Base-by-base conservation (phyloP, 129 eudicot species). In the Artemisia annua region DNA sequence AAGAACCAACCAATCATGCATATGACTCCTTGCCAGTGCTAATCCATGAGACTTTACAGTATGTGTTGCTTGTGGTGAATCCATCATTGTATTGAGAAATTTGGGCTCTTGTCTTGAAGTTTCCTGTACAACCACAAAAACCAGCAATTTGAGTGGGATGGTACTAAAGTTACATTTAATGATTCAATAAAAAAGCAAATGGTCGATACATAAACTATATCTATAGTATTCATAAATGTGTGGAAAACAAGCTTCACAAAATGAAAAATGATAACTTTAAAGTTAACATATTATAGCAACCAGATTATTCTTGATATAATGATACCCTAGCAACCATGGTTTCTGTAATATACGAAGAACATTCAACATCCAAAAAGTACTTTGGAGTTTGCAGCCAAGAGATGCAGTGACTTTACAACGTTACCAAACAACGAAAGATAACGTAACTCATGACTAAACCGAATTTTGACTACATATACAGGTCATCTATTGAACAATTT, bases 1-100 rank as follows among this genome's bases (percentile, higher is more conserved):
- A 69, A 84, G 71, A 50, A 81, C 73, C 43, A 84, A 69, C 88
- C 88, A 84, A 69, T 84, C 88, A 69, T 73, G 78, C 72, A 84
- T 76, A 51, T 84, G 88, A 32, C 56, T 67, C 55, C 49, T 80
- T 17, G 78, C 80, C 63, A 84, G 54, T 24, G 18, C 66, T 43
- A 81, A 49, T 67, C 88, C 88, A 77, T 84, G 88, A 49, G 88
- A 80, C 68, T 75, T 77, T 15, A 84, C 26, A 1, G 88, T 84
- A 70, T 84, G 80, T 66, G 83, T 77, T 55, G 82, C 79, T 17
- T 66, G 72, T 14, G 69, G 85, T 61, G 70, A 63, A 17, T 80
- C 80, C 69, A 80, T 79, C 66, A 62, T 65, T 52, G 62, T 63
- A 43, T 3, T 69, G 65, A 59, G 59, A 48, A 55, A 63, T 26